Evolutionary conservation across 148 eudicot genomes (phyloP).

Genomic region (Chenopodium suecicum): DNA sequence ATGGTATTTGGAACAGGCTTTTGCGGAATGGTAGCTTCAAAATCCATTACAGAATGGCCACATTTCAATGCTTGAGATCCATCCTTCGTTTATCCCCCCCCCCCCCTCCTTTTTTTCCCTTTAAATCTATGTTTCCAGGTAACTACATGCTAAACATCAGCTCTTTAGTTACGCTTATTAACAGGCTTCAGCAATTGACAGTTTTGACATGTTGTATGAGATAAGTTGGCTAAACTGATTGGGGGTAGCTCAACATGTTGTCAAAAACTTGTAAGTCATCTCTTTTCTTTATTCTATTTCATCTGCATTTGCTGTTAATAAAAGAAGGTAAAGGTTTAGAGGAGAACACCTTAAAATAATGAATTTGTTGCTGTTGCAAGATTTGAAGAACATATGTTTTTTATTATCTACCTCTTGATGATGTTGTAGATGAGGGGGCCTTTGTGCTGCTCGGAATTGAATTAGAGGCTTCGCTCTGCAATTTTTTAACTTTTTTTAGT

Average conservation of each 20-base stretch:
- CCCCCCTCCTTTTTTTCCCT: background rate
- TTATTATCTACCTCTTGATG: constrained; percentile 22
- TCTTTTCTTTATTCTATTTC: background rate
- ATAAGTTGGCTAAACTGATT: constrained; percentile 3
- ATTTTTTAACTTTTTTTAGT: background rate
- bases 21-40: too few species aligned
- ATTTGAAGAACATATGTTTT: background rate
- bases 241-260: background rate
- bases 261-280: background rate
- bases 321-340: constrained; percentile 8
- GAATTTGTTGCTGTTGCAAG: background rate
- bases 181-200: constrained; percentile 15
- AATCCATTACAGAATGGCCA: too few species aligned
- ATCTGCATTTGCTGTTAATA: constrained; percentile 13
- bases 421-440: constrained; percentile 27
- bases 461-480: constrained; percentile 41
- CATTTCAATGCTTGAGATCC: too few species aligned
- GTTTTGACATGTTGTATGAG: background rate
- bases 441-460: constrained; percentile 38
- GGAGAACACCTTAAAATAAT: background rate
- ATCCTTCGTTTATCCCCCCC: background rate
- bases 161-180: background rate
- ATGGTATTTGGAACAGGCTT: too few species aligned
- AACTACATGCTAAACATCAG: background rate
- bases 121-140: background rate